Evolutionary conservation across 1,284 basidiomycete species (phyloP).

Genomic region (Leccinum griseonigrum): DNA sequence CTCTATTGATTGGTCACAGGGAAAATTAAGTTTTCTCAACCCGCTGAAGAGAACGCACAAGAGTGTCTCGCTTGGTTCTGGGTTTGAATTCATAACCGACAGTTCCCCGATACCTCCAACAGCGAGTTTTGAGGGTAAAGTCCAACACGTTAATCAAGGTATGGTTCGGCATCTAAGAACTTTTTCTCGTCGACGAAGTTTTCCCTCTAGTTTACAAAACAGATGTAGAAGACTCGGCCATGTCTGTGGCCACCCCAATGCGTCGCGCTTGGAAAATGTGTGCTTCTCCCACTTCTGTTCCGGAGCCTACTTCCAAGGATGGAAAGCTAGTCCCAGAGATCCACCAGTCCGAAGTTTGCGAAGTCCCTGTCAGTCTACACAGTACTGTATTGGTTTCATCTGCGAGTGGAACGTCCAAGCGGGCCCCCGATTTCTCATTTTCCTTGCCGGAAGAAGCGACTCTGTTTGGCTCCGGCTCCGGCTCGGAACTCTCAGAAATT

Average conservation of each 20-base stretch:
- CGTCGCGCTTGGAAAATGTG: background rate
- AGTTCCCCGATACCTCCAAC: conserved; percentile 22
- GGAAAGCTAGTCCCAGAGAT: background rate
- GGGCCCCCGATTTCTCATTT: background rate
- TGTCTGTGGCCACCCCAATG: background rate
- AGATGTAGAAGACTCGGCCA: conserved; percentile 17
- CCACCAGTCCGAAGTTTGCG: background rate
- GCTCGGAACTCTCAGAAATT: conserved; percentile 29
- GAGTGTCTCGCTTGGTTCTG: conserved; percentile 30
- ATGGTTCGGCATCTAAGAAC: background rate
- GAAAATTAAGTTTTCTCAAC: conserved; percentile 30
- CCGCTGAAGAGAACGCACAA: conserved; percentile 17
- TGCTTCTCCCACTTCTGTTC: background rate
- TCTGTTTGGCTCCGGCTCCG: conserved; percentile 6
- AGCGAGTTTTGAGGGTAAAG: conserved; percentile 33
- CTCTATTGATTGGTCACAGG: conserved; percentile 18
- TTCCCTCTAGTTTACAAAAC: conserved; percentile 30
- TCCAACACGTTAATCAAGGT: conserved; percentile 33
- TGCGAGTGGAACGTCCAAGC: background rate
- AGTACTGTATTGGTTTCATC: background rate
- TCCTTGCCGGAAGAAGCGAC: conserved; percentile 2
- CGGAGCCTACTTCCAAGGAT: background rate
- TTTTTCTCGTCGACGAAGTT: background rate
- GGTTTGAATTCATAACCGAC: conserved; percentile 23
- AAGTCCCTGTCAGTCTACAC: background rate